Conservation (phyloP, 345 rosid species). For the Linum tenue region DNA sequence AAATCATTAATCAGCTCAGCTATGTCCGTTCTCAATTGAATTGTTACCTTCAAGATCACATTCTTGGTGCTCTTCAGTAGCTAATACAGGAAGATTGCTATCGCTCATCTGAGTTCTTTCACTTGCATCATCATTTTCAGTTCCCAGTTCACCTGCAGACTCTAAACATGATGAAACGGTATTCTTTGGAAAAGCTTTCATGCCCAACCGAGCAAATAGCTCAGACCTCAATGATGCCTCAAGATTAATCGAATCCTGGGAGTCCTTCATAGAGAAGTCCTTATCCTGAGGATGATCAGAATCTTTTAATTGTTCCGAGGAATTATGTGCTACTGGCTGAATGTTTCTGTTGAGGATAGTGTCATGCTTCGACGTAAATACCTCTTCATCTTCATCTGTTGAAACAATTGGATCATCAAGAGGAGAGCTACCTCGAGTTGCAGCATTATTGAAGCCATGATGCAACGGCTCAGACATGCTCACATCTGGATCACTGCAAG, state of each 20-base stretch:
- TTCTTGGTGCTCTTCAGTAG: conserved; percentile 31
- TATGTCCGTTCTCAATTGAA: neutral
- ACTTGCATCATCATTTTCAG: conserved; percentile 49
- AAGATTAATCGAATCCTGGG: conserved; percentile 49
- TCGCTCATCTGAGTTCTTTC: conserved; percentile 49
- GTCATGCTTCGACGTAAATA: conserved; percentile 41
- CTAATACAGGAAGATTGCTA: conserved; percentile 36
- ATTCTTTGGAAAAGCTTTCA: conserved; percentile 36
- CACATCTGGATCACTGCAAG: conserved; percentile 78
- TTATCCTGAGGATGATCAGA: conserved; percentile 12
- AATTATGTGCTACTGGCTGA: conserved; percentile 25
- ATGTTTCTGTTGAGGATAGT: conserved; percentile 27
- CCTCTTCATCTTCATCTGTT: conserved; percentile 54
- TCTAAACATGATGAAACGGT: conserved; percentile 31
- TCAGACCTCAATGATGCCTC: conserved; percentile 84
- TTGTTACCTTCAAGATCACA: conserved; percentile 41
- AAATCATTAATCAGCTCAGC: conserved; percentile 3
- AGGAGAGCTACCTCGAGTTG: conserved; percentile 42
- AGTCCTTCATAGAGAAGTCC: conserved; percentile 19
- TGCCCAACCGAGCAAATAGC: conserved; percentile 58
- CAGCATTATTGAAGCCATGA: conserved; percentile 33
- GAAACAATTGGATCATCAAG: conserved; percentile 41
- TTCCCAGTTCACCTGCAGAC: conserved; percentile 38
- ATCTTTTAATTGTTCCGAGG: conserved; percentile 24
- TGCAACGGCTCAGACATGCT: conserved; percentile 78